Conservation (phyloP, 257 asterid species). For the Salvia hispanica region DNA sequence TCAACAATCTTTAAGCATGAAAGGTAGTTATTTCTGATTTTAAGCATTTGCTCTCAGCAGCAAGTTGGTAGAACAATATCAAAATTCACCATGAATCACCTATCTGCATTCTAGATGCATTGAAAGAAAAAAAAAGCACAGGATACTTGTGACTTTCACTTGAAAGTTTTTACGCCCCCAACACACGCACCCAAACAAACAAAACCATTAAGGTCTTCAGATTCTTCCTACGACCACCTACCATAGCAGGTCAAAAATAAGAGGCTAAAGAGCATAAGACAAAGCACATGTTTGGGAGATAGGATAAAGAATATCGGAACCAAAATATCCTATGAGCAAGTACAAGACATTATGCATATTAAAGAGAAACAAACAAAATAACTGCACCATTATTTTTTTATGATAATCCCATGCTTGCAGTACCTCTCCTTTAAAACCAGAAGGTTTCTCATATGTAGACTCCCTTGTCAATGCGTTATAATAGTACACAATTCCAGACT, state of each 20-base stretch:
- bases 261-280: background rate
- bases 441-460: conserved; percentile 93
- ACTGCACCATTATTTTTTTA: conserved; percentile 21
- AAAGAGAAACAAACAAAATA: background rate
- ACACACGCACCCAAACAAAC: background rate
- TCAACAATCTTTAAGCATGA: conserved; percentile 12
- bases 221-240: conserved; percentile 9
- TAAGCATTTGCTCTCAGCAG: background rate
- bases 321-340: conserved; percentile 18
- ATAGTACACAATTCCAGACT: conserved; percentile 78
- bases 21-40: conserved; percentile 17
- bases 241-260: background rate
- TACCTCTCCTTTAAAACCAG: conserved; percentile 88
- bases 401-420: conserved; percentile 27
- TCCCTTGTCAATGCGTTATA: conserved; percentile 85
- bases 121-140: background rate
- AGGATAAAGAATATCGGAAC: conserved; percentile 11
- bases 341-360: conserved; percentile 9
- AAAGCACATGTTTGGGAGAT: conserved; percentile 16
- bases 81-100: background rate
- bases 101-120: background rate
- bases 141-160: background rate
- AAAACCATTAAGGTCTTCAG: conserved; percentile 10
- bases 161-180: conserved; percentile 1
- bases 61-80: background rate